phyloP scores from a whole-genome alignment of 495 filamentous ascomycete genomes.

The Monascus purpureus region DNA sequence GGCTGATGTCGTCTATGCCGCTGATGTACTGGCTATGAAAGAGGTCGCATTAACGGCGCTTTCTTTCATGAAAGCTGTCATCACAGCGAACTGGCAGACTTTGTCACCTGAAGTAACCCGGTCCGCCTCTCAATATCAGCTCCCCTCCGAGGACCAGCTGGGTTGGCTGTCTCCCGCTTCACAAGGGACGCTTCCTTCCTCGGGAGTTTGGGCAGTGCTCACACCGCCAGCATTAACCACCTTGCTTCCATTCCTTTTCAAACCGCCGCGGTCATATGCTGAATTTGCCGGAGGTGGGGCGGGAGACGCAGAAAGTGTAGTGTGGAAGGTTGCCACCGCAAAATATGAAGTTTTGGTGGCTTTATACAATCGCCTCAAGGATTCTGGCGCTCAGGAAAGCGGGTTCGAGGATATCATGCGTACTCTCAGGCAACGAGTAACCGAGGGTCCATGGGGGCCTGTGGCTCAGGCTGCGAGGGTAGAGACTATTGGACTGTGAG shows the following conservation, averaged over 20 bases:
- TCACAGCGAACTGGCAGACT: constrained; percentile 40
- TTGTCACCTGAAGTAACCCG: constrained; percentile 12
- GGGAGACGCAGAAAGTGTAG: constrained; percentile 41
- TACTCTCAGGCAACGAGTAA: constrained; percentile 28
- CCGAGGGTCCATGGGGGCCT: constrained; percentile 30
- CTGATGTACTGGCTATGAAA: constrained; percentile 44
- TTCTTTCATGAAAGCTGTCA: constrained; percentile 35
- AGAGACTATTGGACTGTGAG: constrained; percentile 23
- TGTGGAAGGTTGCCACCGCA: constrained; percentile 44
- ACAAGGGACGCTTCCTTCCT: constrained; percentile 26
- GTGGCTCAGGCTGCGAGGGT: constrained; percentile 17
- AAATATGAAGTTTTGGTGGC: constrained; percentile 43
- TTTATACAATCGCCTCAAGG: constrained; percentile 23
- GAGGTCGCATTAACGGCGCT: constrained; percentile 44
- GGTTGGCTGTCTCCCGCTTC: constrained; percentile 20
- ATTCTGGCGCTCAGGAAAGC: constrained; percentile 14
- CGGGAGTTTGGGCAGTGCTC: constrained; percentile 37
- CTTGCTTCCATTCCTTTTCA: constrained; percentile 45
- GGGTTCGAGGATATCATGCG: constrained; percentile 32
- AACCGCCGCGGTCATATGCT: constrained; percentile 40
- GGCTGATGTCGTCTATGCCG: constrained; percentile 34
- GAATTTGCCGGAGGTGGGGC: constrained; percentile 44
- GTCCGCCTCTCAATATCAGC: constrained; percentile 20
- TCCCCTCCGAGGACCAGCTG: constrained; percentile 29
- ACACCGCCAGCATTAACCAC: constrained; percentile 36